Evolutionary conservation across 352 stramenopile genomes (phyloP), one percentile per base, ranked within the genome.

Genomic region (Globisporangium barbulae): DNA sequence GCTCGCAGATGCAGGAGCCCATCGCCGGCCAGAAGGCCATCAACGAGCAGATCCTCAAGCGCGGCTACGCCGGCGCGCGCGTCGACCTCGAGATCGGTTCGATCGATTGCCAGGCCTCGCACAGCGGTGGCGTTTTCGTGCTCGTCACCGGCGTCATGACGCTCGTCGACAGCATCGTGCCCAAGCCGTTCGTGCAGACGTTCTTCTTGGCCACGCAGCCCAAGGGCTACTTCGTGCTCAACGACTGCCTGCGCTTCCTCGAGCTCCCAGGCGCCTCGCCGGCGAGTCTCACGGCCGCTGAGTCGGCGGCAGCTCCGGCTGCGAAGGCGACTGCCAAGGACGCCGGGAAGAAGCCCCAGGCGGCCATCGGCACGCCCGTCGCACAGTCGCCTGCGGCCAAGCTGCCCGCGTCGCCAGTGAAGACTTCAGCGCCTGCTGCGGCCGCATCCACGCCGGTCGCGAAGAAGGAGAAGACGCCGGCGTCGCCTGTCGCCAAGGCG

Each of bases 161-260:
- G 75, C 72, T 96, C 55, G 73, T 70, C 8, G 52, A 63, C 61
- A 81, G 60, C 53, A 55, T 72, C 12, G 58, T 67, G 50, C 83
- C 87, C 12, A 84, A 89, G 71, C 85, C 83, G 8, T 96, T 96
- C 58, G 87, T 94, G 59, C 87, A 96, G 73, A 94, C 85, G 17
- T 96, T 96, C 67, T 94, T 94, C 72, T 59, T 96, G 37, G 87
- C 87, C 25, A 83, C 91, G 68, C 87, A 96, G 69, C 81, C 85
- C 41, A 96, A 94, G 54, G 87, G 87, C 7, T 96, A 91, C 73
- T 96, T 96, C 74, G 83, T 96, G 57, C 68, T 94, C 33, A 96
- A 96, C 66, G 87, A 96, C 65, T 91, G 85, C 66, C 64, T 96
- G 67, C 83, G 87, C 47, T 94, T 96, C 78, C 68, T 96, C 7